phyloP scores from a whole-genome alignment of 2,329 filamentous ascomycete genomes.

The Colletotrichum gigasporum region DNA sequence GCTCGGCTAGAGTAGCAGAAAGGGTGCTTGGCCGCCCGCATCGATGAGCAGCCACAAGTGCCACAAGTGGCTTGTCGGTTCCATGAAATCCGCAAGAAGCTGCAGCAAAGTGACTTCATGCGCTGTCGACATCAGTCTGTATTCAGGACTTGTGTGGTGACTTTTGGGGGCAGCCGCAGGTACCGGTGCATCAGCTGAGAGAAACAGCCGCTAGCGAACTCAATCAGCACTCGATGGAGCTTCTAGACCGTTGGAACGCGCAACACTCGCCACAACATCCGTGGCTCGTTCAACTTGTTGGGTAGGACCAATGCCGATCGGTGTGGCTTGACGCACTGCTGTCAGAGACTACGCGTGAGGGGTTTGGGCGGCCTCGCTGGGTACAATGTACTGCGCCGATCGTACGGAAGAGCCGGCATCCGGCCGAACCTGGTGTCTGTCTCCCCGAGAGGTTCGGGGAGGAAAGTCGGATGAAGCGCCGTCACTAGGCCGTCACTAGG shows the following conservation, averaged over 20 bases:
- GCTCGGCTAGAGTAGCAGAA: no score
- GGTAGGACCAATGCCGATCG: conserved; percentile 2
- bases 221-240: not conserved
- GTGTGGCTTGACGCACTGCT: conserved; percentile 25
- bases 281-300: conserved; percentile 6
- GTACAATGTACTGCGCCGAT: conserved; percentile 16
- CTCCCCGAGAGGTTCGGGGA: not conserved
- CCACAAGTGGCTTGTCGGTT: not conserved
- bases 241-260: conserved; percentile 21
- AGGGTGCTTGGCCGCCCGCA: not conserved
- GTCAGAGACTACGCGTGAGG: not conserved
- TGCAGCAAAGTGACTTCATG: not conserved
- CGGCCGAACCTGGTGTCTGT: not conserved
- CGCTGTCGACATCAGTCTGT: not conserved
- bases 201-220: not conserved
- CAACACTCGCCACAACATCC: conserved; percentile 31
- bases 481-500: not conserved
- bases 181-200: not conserved
- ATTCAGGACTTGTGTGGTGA: not conserved
- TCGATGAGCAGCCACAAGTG: not conserved
- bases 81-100: not conserved
- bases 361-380: conserved; percentile 16
- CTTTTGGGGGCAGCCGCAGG: not conserved
- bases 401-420: conserved; percentile 11
- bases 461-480: not conserved